Conservation (phyloP, 352 stramenopile species). For the Pythium folliculosum region DNA sequence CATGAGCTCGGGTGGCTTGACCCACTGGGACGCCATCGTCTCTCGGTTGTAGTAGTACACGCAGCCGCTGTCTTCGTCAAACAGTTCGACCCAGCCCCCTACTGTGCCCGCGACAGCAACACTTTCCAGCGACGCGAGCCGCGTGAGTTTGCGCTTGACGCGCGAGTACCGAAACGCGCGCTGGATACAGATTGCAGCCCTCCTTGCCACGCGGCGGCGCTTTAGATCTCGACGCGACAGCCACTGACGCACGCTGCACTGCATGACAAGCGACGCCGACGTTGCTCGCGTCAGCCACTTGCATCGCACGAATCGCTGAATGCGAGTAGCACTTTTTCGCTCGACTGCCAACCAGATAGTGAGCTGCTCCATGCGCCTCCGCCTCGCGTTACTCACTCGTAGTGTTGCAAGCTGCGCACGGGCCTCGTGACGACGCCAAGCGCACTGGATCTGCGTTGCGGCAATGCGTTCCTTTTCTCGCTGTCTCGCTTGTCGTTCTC, state of each 20-base stretch:
- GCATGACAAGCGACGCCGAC: conserved; percentile 27
- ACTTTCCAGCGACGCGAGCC: conserved; percentile 35
- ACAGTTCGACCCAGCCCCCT: conserved; percentile 61
- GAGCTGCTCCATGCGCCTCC: conserved; percentile 2
- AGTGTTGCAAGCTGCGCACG: neutral
- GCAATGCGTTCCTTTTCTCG: neutral
- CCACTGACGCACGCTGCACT: conserved; percentile 43
- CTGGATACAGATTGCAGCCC: conserved; percentile 46
- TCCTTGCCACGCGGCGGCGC: conserved; percentile 27
- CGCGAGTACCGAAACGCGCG: conserved; percentile 54
- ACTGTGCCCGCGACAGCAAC: conserved; percentile 8
- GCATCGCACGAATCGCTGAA: conserved; percentile 43
- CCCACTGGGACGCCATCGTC: conserved; percentile 58
- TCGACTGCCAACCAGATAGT: conserved; percentile 16
- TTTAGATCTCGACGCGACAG: conserved; percentile 35
- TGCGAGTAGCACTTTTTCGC: conserved; percentile 30
- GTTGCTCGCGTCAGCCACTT: conserved; percentile 14
- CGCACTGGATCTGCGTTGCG: conserved; percentile 23
- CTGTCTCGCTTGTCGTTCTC: neutral
- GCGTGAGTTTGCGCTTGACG: conserved; percentile 41
- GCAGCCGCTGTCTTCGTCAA: conserved; percentile 63
- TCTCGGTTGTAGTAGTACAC: conserved; percentile 72
- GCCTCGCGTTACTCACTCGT: neutral
- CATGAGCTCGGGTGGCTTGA: conserved; percentile 37
- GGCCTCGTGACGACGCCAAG: conserved; percentile 13